Evolutionary conservation across 1,284 basidiomycete genomes (phyloP).

Genomic region (Ustilago vetiveriae): DNA sequence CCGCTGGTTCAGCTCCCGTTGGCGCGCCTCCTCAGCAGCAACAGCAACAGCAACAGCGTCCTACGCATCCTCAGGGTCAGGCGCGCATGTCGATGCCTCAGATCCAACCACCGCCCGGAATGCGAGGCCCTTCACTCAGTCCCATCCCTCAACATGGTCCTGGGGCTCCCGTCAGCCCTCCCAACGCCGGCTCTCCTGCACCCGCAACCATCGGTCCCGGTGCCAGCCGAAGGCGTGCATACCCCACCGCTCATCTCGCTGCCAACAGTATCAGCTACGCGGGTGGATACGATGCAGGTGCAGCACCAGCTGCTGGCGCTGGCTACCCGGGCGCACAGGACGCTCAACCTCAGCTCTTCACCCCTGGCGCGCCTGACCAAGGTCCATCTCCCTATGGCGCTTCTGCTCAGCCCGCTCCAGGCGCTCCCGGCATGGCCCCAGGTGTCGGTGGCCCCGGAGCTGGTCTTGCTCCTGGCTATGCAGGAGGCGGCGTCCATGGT

Average conservation of each 20-base stretch:
- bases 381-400: conserved; percentile 26
- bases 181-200: conserved; percentile 57
- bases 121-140: conserved; percentile 44
- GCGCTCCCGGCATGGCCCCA: conserved; percentile 33
- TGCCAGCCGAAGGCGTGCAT: conserved; percentile 68
- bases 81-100: conserved; percentile 65
- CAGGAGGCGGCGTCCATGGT: conserved; percentile 71
- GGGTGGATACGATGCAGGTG: conserved; percentile 67
- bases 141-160: conserved; percentile 43
- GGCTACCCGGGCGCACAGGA: conserved; percentile 38
- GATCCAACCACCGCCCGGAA: conserved; percentile 55
- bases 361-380: conserved; percentile 48
- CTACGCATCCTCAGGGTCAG: conserved; percentile 62
- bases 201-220: conserved; percentile 67
- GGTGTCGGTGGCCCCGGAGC: conserved; percentile 11
- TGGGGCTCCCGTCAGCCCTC: conserved; percentile 44
- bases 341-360: conserved; percentile 48
- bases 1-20: conserved; percentile 12
- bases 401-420: conserved; percentile 34
- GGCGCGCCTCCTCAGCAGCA: conserved; percentile 22
- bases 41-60: conserved; percentile 49
- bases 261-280: conserved; percentile 67
- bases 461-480: conserved; percentile 29
- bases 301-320: conserved; percentile 67
- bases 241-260: conserved; percentile 68